phyloP scores from a whole-genome alignment of 2,329 filamentous ascomycete species.

The Gremmenia infestans region DNA sequence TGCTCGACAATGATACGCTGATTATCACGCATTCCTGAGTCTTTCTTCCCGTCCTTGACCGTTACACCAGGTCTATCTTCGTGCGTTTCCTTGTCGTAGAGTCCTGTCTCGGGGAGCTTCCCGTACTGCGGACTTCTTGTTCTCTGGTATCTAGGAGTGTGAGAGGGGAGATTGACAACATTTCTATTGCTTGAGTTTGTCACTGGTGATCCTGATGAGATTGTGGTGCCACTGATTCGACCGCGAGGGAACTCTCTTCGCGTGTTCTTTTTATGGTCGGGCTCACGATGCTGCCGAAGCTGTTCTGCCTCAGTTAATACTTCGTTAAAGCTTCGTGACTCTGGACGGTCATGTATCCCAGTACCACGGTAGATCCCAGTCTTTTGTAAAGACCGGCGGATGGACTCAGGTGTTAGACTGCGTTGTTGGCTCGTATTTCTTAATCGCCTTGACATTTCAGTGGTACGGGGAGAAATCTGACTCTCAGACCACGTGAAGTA shows the following conservation, averaged over 20 bases:
- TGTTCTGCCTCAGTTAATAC: not conserved
- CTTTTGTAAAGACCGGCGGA: constrained; percentile 20
- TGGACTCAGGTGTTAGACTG: constrained; percentile 23
- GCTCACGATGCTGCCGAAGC: not conserved
- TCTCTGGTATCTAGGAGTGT: not conserved
- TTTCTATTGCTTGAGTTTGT: not conserved
- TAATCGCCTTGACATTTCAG: not conserved
- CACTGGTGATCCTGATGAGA: not conserved
- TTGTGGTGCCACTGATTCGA: not conserved
- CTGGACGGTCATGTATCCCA: constrained; percentile 14
- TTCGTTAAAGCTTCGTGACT: not conserved
- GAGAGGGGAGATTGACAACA: not conserved
- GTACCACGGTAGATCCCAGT: constrained; percentile 28
- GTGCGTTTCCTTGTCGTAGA: not conserved
- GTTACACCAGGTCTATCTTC: not conserved
- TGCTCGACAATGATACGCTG: constrained; percentile 10
- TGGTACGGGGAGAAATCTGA: constrained; percentile 14
- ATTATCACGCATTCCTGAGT: not conserved
- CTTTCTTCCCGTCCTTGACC: not conserved
- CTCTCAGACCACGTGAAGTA: constrained; percentile 27
- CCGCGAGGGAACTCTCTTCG: not conserved
- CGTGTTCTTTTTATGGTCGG: not conserved
- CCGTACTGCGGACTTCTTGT: not conserved
- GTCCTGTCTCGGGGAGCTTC: not conserved
- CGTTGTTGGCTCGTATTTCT: not conserved